Evolutionary conservation across 306 rosid genomes (phyloP).

Genomic region (Cyamopsis tetragonoloba): DNA sequence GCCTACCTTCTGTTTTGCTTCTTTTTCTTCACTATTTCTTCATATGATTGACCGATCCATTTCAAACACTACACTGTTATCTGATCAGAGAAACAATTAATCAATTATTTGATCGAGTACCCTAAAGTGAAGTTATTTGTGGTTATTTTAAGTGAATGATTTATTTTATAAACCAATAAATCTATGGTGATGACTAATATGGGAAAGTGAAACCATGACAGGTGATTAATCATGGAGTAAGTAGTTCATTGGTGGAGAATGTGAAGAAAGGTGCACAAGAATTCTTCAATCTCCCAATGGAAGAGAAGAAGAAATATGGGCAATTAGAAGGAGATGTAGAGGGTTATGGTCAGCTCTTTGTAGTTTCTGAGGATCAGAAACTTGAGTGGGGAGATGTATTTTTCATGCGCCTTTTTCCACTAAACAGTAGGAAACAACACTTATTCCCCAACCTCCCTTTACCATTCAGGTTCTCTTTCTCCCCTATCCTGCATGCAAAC

Average conservation of each 20-base stretch:
- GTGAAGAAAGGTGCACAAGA: constrained; percentile 32
- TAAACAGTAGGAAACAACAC: constrained; percentile 31
- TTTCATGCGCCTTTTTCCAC: constrained; percentile 12
- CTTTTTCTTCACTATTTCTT: no score
- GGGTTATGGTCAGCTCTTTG: constrained; percentile 44
- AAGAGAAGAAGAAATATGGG: constrained; percentile 35
- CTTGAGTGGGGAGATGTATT: constrained; percentile 44
- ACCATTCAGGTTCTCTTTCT: constrained; percentile 24
- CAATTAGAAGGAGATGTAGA: constrained; percentile 24
- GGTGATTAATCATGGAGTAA: constrained; percentile 29
- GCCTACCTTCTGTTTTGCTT: no score
- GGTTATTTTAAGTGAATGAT: no score
- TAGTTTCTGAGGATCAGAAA: constrained; percentile 43
- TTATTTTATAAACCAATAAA: no score
- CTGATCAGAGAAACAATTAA: no score
- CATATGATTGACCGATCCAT: no score
- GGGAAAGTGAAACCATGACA: no score
- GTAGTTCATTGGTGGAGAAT: constrained; percentile 27
- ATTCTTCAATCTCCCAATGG: constrained; percentile 36
- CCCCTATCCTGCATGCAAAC: no score
- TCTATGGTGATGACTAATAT: no score
- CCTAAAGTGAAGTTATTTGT: no score
- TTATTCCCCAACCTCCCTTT: constrained; percentile 30
- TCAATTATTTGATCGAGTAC: no score
- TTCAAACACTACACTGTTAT: no score